phyloP scores from a whole-genome alignment of 495 filamentous ascomycete species.

The Acidiella bohemica region DNA sequence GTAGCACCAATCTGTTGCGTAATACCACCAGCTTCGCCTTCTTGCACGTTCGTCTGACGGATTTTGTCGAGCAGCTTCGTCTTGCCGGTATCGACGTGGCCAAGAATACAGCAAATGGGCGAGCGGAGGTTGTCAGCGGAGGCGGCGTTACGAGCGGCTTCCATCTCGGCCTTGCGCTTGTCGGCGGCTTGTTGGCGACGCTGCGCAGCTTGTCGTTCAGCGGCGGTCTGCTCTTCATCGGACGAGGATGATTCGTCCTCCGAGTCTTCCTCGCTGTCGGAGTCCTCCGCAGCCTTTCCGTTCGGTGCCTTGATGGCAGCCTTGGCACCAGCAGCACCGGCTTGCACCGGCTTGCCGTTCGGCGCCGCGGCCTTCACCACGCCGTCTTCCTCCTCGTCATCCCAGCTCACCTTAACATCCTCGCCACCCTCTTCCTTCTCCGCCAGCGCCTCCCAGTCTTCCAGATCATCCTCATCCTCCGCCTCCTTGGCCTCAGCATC shows the following conservation, averaged over 20 bases:
- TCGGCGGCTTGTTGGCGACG: constrained; percentile 86
- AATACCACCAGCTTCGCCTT: constrained; percentile 98
- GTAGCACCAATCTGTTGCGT: constrained; percentile 99
- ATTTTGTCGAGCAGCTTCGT: constrained; percentile 98
- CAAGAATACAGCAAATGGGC: constrained; percentile 98
- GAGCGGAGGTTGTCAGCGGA: constrained; percentile 92
- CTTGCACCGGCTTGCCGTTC: constrained; percentile 26
- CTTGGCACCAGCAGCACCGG: constrained; percentile 11
- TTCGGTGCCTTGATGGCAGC: constrained; percentile 13
- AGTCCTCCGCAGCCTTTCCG: constrained; percentile 13
- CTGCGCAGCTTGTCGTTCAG: constrained; percentile 52
- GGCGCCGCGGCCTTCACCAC: constrained; percentile 25
- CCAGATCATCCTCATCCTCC: constrained; percentile 44
- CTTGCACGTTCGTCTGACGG: constrained; percentile 96
- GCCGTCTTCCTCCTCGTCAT: constrained; percentile 57
- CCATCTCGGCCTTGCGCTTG: constrained; percentile 71
- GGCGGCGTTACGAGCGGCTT: constrained; percentile 80
- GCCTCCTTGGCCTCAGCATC: constrained; percentile 46
- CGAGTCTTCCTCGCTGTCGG: constrained; percentile 40
- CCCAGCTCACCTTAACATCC: constrained; percentile 71
- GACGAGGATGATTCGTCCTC: constrained; percentile 41
- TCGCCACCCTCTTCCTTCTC: constrained; percentile 62
- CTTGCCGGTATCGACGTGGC: constrained; percentile 99
- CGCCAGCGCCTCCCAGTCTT: constrained; percentile 82
- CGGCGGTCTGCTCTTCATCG: constrained; percentile 57